Conservation (phyloP, 352 stramenopile genomes). For the Globisporangium radiosum region DNA sequence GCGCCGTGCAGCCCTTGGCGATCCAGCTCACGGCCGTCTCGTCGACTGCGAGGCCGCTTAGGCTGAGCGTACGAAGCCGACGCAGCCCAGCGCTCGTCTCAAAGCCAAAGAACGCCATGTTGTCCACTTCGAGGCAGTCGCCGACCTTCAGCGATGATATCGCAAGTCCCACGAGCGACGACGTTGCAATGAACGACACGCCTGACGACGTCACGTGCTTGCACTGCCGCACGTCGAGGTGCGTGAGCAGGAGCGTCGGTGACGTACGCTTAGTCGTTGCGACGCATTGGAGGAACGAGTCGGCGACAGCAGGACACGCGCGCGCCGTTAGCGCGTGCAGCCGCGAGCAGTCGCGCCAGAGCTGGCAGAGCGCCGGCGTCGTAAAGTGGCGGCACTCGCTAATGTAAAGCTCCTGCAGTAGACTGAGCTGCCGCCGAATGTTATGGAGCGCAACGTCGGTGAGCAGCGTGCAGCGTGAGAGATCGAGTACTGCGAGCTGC, state of each 20-base stretch:
- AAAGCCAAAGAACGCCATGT: constrained; percentile 76
- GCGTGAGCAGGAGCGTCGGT: constrained; percentile 13
- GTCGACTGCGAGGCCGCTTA: constrained; percentile 42
- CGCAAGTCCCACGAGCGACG: constrained; percentile 21
- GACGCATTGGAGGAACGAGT: constrained; percentile 49
- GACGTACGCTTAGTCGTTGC: constrained; percentile 37
- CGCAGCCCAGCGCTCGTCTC: constrained; percentile 31
- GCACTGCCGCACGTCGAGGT: constrained; percentile 52
- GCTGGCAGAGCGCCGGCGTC: constrained; percentile 28
- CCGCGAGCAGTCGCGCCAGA: constrained; percentile 52
- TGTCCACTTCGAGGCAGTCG: constrained; percentile 51
- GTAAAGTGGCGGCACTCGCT: constrained; percentile 63
- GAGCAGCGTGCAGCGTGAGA: constrained; percentile 39
- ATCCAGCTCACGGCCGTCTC: constrained; percentile 72
- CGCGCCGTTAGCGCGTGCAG: constrained; percentile 39
- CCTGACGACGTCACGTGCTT: constrained; percentile 61
- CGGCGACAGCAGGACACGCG: constrained; percentile 40
- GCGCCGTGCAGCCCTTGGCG: constrained; percentile 33
- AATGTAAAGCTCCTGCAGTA: constrained; percentile 41
- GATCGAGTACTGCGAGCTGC: constrained; percentile 18
- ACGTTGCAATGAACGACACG: constrained; percentile 42
- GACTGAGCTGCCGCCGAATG: constrained; percentile 35
- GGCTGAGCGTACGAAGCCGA: constrained; percentile 26
- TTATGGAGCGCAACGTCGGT: constrained; percentile 46
- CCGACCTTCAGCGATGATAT: constrained; percentile 30